These are phyloP conservation scores for Metarhizium guizhouense DNA, from an alignment of 2,329 filamentous ascomycete species.

Conservation along the genomic window DNA sequence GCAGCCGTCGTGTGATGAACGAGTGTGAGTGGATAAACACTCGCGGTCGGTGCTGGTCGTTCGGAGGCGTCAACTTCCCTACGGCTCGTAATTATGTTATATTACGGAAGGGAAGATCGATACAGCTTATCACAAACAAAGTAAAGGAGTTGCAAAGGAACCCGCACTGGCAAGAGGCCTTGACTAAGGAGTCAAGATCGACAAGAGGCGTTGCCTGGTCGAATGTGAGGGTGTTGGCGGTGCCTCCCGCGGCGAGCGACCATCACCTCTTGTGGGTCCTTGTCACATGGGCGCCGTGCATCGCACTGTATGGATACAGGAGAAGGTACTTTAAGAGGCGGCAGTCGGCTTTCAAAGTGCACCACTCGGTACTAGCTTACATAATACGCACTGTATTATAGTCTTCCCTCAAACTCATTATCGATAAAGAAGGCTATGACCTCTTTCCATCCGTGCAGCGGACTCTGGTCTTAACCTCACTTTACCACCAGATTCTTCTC, in stretches of 20 bases:
- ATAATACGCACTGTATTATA: background rate
- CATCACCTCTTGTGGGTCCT: background rate
- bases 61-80: background rate
- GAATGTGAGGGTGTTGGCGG: background rate
- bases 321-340: background rate
- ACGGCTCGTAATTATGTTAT: background rate
- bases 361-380: too few species aligned
- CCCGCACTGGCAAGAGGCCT: background rate
- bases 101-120: background rate
- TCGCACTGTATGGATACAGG: background rate
- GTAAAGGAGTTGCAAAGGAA: background rate
- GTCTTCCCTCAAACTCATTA: background rate
- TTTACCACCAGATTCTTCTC: background rate
- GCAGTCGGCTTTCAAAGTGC: background rate
- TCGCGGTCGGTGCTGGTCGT: background rate
- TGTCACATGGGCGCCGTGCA: slow-evolving; percentile 8
- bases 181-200: background rate
- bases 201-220: background rate
- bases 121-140: background rate
- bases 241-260: background rate
- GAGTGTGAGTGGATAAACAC: background rate
- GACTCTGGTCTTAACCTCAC: background rate
- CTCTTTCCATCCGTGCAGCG: background rate
- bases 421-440: background rate
- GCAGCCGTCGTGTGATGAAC: background rate